Conservation (phyloP, 2,329 filamentous ascomycete genomes). For the Geosmithia flava region DNA sequence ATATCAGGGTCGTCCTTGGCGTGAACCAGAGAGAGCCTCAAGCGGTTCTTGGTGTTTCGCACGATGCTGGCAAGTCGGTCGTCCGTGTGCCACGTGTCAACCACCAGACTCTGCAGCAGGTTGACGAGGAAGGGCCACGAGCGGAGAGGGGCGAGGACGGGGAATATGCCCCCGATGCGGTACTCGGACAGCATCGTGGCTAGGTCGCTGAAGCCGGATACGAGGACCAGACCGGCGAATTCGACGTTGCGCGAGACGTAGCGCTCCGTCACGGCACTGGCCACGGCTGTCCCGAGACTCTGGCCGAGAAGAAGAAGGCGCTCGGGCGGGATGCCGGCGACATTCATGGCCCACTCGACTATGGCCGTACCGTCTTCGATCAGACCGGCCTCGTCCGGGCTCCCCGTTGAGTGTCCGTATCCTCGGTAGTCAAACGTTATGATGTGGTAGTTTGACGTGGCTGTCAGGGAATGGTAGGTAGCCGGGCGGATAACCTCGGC, state of each 20-base stretch:
- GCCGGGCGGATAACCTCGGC: slow-evolving; percentile 66
- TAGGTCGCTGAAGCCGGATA: slow-evolving; percentile 68
- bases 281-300: slow-evolving; percentile 78
- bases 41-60: slow-evolving; percentile 31
- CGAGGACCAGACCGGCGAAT: slow-evolving; percentile 70
- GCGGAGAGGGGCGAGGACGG: slow-evolving; percentile 64
- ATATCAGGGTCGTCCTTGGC: slow-evolving; percentile 76
- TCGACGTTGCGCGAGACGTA: slow-evolving; percentile 47
- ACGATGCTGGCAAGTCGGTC: slow-evolving; percentile 49
- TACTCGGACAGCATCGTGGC: slow-evolving; percentile 65
- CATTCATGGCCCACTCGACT: slow-evolving; percentile 58
- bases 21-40: slow-evolving; percentile 66
- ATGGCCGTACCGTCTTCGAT: slow-evolving; percentile 66
- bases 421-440: slow-evolving; percentile 88
- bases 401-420: slow-evolving; percentile 71
- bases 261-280: slow-evolving; percentile 59
- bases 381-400: slow-evolving; percentile 67
- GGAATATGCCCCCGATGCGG: slow-evolving; percentile 64
- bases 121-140: slow-evolving; percentile 51
- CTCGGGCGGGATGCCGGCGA: slow-evolving; percentile 50
- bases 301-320: slow-evolving; percentile 77
- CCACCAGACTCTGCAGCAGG: slow-evolving; percentile 48
- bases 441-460: slow-evolving; percentile 64
- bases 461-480: slow-evolving; percentile 65
- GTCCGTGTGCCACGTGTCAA: slow-evolving; percentile 74